Evolutionary conservation across 192 early-diverging fungal genomes (phyloP).

Genomic region (Coemansia sp.): DNA sequence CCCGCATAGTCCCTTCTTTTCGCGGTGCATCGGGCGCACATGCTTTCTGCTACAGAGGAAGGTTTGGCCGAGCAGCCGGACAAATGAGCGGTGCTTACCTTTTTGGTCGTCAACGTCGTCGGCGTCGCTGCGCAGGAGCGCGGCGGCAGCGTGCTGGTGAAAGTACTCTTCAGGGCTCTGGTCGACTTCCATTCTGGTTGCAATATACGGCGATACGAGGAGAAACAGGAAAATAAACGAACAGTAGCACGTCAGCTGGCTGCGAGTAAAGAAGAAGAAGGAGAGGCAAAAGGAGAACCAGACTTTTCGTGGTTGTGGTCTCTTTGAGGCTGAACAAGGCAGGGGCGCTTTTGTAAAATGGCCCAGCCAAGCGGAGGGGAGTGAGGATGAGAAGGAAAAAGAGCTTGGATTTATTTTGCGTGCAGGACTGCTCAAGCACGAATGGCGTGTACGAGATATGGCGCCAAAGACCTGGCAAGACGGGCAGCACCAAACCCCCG

Average conservation of each 20-base stretch:
- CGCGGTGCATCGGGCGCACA: slow-evolving; percentile 8
- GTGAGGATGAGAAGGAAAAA: not conserved
- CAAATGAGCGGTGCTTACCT: slow-evolving; percentile 16
- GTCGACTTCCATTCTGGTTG: slow-evolving; percentile 25
- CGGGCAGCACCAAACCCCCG: not conserved
- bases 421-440: not conserved
- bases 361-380: not conserved
- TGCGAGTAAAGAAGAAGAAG: slow-evolving; percentile 8
- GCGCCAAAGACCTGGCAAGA: slow-evolving; percentile 1
- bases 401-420: slow-evolving; percentile 1
- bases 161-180: slow-evolving; percentile 54
- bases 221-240: slow-evolving; percentile 27
- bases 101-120: slow-evolving; percentile 38
- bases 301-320: slow-evolving; percentile 1
- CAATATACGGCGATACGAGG: not conserved
- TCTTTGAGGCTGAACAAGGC: slow-evolving; percentile 12
- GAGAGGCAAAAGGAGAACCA: not conserved
- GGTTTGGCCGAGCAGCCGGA: not conserved
- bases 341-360: slow-evolving; percentile 3
- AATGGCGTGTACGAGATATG: not conserved
- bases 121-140: slow-evolving; percentile 32
- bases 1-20: slow-evolving; percentile 10
- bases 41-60: not conserved
- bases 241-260: not conserved
- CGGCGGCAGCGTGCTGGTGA: slow-evolving; percentile 41